phyloP scores from a whole-genome alignment of 225 moss, liverwort and hornwort species.

The Thuidium tamariscinum region DNA sequence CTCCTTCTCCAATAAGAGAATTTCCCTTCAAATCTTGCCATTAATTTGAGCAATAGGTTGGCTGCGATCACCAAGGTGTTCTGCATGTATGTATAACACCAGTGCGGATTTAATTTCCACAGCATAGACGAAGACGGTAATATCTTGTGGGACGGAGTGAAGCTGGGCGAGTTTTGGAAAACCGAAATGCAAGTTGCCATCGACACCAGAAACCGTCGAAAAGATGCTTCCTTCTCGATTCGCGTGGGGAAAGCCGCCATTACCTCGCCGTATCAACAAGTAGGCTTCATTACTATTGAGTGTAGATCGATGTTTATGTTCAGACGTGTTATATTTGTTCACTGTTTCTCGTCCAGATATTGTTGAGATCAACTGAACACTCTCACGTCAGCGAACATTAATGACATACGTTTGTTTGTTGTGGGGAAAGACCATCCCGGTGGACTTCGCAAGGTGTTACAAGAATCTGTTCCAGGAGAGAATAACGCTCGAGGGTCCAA shows the following conservation, averaged over 20 bases:
- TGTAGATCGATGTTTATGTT: background rate
- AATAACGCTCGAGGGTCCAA: background rate
- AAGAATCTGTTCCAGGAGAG: background rate
- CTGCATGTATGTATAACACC: background rate
- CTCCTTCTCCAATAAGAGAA: background rate
- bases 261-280: slow-evolving; percentile 7
- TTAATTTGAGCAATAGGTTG: background rate
- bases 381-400: too few relatives aligned
- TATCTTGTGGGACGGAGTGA: background rate
- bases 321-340: background rate
- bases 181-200: slow-evolving; percentile 22
- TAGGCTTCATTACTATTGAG: background rate
- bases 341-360: too few relatives aligned
- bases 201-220: background rate
- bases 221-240: background rate
- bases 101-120: background rate
- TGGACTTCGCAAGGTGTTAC: slow-evolving; percentile 4
- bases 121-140: background rate
- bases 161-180: background rate
- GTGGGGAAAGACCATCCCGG: background rate
- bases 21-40: background rate
- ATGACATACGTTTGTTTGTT: background rate
- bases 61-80: background rate
- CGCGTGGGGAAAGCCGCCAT: background rate
- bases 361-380: too few relatives aligned